Base-by-base conservation (phyloP, 805 yeast genomes). In the Allodekkera sacchari region DNA sequence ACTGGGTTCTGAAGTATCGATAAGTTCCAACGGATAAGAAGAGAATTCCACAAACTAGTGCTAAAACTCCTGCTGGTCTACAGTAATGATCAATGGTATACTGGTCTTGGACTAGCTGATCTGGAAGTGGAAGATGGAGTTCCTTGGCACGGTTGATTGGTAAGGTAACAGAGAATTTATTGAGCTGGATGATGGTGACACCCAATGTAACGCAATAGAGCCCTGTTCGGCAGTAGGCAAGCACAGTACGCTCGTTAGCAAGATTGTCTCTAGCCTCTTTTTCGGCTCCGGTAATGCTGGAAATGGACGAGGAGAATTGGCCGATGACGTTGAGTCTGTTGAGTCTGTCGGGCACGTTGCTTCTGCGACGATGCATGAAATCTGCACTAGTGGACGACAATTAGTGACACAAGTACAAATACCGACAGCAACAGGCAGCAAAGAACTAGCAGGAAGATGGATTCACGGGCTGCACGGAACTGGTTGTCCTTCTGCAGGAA, bases 171-270 rank as follows among this genome's bases (percentile, higher is more conserved):
- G 48, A 38, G 12, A 70, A 49, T 36, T 71, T 58, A 40, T 71
- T 63, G 30, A 76, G 51, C 42, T 73, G 80, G 0, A 74, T 55
- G 4, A 71, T 60, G 6, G 70, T 73, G 7, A 75, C 59, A 0
- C 81, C 81, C 7, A 71, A 59, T 1, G 76, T 57, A 4, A 69
- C 54, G 32, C 74, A 59, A 15, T 67, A 65, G 18, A 75, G 44
- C 2, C 75, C 61, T 0, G 82, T 74, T 30, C 82, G 57, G 10
- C 70, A 42, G 69, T 79, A 76, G 1, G 82, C 80, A 8, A 76
- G 48, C 23, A 67, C 64, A 1, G 82, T 75, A 38, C 83, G 53
- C 41, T 76, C 82, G 41, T 74, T 74, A 6, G 83, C 77, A 57
- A 75, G 37, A 42, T 72, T 77, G 44, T 72, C 78, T 47, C 79